These are phyloP conservation scores for Solanum medicagineum DNA, from an alignment of 257 asterid genomes.

Conservation along the genomic window DNA sequence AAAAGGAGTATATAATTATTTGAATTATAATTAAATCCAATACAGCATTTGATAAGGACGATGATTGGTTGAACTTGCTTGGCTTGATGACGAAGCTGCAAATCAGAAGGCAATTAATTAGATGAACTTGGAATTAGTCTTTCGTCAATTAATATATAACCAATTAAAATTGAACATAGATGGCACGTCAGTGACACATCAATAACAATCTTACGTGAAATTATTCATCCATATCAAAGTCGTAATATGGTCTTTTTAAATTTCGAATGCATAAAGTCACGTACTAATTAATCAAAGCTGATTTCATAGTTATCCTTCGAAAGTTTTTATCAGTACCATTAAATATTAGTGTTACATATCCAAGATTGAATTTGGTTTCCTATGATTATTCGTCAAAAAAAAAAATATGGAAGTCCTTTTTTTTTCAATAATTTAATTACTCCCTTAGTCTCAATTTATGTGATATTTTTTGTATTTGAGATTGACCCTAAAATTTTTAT, in stretches of 20 bases:
- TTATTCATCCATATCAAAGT: background rate
- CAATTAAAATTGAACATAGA: background rate
- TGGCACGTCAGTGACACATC: background rate
- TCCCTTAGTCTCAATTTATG: no score
- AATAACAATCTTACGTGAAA: background rate
- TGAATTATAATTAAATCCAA: background rate
- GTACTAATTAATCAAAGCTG: background rate
- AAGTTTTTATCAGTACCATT: background rate
- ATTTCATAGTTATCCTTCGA: background rate
- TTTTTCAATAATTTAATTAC: no score
- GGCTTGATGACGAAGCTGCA: conserved; percentile 13
- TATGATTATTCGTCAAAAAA: no score
- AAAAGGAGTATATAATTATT: no score
- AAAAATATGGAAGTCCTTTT: no score
- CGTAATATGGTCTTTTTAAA: background rate
- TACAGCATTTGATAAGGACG: conserved; percentile 2
- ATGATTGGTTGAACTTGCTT: conserved; percentile 12
- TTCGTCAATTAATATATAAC: background rate
- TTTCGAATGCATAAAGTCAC: background rate
- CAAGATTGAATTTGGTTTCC: background rate
- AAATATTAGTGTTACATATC: background rate
- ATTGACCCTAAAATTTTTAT: no score
- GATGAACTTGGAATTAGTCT: conserved; percentile 1
- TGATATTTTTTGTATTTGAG: no score
- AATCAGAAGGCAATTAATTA: background rate